Base-by-base conservation (phyloP, 2,329 filamentous ascomycete species). In the Hypoxylon sp. region DNA sequence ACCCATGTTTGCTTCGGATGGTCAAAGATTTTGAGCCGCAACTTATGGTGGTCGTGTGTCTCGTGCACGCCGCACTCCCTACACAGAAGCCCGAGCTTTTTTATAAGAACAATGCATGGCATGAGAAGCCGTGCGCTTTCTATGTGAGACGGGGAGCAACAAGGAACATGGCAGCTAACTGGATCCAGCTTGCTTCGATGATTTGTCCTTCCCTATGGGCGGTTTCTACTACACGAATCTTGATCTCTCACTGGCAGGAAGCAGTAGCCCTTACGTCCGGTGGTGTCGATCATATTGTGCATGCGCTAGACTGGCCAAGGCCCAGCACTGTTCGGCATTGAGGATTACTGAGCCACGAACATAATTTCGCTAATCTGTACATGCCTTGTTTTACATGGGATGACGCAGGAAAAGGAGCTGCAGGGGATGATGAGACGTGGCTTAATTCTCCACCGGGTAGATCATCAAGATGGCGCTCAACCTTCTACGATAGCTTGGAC, bases 301-400 rank as follows among this genome's bases (percentile, higher is more conserved):
- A 56, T 28, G n/a, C 37, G 17, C 53, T 50, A 60, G 44, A 44
- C 52, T 26, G 52, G 52, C 53, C 53, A 62, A 48, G 58, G 39
- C 22, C 39, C 46, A 51, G 58, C 51, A 50, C 32, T 53, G 59
- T 56, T 65, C 59, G 65, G 65, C 62, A 67, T 51, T 59, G 65
- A 30, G 52, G 50, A 65, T 59, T 65, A 41, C 58, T 67, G 55
- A 65, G 62, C 65, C 59, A 67, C 65, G 52, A 65, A 37, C 37
- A 55, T 65, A 52, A 67, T 67, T 67, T 67, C 65, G 65, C 65
- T 67, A 67, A 67, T 67, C 65, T 67, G 58, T 65, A 62, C 34
- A 56, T 59, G 59, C 56, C 57, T 56, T 66, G 59, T 61, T 59
- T 61, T 52, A 59, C 59, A 64, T 62, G 59, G 65, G 48, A 66